Conservation (phyloP, 805 yeast genomes). For the Isabelozyma gotoi region DNA sequence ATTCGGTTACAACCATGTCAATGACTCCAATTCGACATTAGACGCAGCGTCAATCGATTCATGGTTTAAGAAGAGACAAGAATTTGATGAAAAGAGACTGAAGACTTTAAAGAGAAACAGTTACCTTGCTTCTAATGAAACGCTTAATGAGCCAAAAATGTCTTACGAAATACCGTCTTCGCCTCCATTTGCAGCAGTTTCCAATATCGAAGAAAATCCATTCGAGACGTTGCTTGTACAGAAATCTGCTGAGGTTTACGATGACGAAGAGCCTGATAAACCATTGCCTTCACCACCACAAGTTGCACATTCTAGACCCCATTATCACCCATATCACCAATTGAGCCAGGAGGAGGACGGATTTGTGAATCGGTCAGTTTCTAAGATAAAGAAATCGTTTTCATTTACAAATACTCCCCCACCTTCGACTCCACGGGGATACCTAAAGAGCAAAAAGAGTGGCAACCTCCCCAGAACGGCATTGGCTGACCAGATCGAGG, state of each 20-base stretch:
- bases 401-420: conserved; percentile 23
- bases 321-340: not conserved
- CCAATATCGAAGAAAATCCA: conserved; percentile 1
- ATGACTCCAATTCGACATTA: conserved; percentile 36
- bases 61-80: conserved; percentile 52
- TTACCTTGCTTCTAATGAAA: conserved; percentile 30
- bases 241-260: not conserved
- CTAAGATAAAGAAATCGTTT: conserved; percentile 20
- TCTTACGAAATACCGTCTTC: not conserved
- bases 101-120: conserved; percentile 16
- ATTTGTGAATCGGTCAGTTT: conserved; percentile 11
- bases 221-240: not conserved
- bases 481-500: not conserved
- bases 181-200: not conserved
- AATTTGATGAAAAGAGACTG: conserved; percentile 32
- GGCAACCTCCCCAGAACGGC: not conserved
- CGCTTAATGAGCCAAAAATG: conserved; percentile 9
- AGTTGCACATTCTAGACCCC: too few relatives aligned
- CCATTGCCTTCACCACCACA: not conserved
- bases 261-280: conserved; percentile 1
- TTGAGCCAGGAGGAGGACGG: not conserved
- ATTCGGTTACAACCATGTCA: conserved; percentile 2
- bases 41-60: conserved; percentile 52
- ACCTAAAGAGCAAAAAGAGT: not conserved
- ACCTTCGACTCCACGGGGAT: too few relatives aligned